A percentile compares a stretch with the other conserved stretches of the same genome.
Evolutionary conservation across 2,329 filamentous ascomycete species (phyloP).

Genomic region (Juglanconis oblonga): DNA sequence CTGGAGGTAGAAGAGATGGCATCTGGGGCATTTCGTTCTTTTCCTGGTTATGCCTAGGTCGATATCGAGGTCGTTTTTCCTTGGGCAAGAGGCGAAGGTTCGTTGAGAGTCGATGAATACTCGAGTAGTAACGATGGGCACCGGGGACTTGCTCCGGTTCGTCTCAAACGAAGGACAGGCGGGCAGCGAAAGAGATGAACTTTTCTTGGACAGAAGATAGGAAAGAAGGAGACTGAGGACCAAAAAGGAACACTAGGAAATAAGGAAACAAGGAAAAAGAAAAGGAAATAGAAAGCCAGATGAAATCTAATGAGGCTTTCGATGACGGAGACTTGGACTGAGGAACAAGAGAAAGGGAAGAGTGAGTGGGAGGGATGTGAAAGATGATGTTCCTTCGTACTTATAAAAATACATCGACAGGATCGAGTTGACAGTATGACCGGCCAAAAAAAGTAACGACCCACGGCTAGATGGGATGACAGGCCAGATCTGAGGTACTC

Average conservation of each 20-base stretch:
- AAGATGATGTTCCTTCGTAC: constrained; percentile 12
- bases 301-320: constrained; percentile 44
- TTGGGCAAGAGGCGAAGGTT: not conserved
- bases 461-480: not conserved
- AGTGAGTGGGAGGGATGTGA: constrained; percentile 23
- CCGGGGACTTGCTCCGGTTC: constrained; percentile 23
- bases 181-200: constrained; percentile 23
- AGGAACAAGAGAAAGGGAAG: constrained; percentile 33
- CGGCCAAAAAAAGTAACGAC: constrained; percentile 2
- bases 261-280: constrained; percentile 22
- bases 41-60: not conserved
- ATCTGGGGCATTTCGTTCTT: constrained; percentile 18
- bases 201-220: constrained; percentile 16
- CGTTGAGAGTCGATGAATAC: not conserved
- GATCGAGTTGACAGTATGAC: constrained; percentile 3
- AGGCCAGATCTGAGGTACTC: not conserved
- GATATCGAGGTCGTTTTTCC: not conserved
- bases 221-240: constrained; percentile 14
- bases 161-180: constrained; percentile 41
- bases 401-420: constrained; percentile 6
- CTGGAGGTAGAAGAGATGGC: constrained; percentile 21
- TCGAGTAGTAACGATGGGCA: not conserved
- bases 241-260: constrained; percentile 7
- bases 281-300: constrained; percentile 38
- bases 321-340: constrained; percentile 32